Base-by-base conservation (phyloP, 495 filamentous ascomycete genomes). In the Trichodelitschia bisporula region DNA sequence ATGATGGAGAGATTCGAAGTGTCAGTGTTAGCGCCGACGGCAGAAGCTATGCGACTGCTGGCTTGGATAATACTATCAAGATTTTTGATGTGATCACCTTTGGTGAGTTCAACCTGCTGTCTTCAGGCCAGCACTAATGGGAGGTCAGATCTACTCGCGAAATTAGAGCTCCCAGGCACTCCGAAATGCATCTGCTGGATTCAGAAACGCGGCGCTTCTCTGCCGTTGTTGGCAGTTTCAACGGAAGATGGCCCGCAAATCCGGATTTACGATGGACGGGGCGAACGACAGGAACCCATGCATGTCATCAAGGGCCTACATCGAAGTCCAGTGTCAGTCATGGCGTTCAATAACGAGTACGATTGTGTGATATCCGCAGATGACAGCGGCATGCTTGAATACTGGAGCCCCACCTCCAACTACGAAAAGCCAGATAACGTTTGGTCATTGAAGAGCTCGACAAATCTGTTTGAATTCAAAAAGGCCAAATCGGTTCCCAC, bases 61-160 rank as follows among this genome's bases (percentile, higher is more conserved):
- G 86, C 13, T 54, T 41, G 9, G 89, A 95, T 47, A 77, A 76
- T 44, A 84, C 77, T 1, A 57, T 99, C 38, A 93, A 89, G 57
- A 71, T 99, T 11, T 99, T 93, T 41, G 86, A 99, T 48, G 79
- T 99, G 11, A 64, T 89, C 31, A 90, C 80, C 0, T 95, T 95
- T 46, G 69, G 69, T 72, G 47, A 12, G 55, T 43, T 32, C 12
- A 6, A 17, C 0, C 37, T 10, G 18, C n/a, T 44, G 19, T 12
- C 13, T 13, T 12, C 5, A 16, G 9, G n/a, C 8, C 21, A 25
- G 21, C 21, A 25, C 39, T 48, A 29, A 50, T 19, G 36, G n/a
- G n/a, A n/a, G n/a, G n/a, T n/a, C 39, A 69, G 83, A 93, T 53
- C 61, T 92, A 13, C 57, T 93, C 4, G 57, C 77, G 1, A 80